Percentiles rank a stretch among this genome's conserved stretches.
phyloP scores from a whole-genome alignment of 2,329 filamentous ascomycete species.

The Epichloe typhina region DNA sequence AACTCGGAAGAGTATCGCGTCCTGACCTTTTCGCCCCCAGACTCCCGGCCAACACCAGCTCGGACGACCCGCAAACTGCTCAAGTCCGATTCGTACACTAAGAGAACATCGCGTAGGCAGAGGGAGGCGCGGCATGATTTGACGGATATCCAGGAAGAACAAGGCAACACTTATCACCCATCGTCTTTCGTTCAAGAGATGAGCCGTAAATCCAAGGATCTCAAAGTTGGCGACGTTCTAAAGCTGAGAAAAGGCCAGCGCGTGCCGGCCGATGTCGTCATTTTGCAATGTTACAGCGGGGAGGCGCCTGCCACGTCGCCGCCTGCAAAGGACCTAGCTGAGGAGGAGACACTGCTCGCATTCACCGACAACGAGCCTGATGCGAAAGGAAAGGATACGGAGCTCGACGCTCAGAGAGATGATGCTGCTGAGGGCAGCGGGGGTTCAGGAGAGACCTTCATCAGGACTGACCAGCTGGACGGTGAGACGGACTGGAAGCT shows the following conservation, averaged over 20 bases:
- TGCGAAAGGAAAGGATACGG: conserved; percentile 23
- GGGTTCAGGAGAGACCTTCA: conserved; percentile 79
- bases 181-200: conserved; percentile 50
- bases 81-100: conserved; percentile 28
- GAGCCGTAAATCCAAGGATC: conserved; percentile 68
- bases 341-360: conserved; percentile 29
- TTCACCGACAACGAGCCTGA: conserved; percentile 24
- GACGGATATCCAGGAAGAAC: conserved; percentile 58
- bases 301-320: conserved; percentile 29
- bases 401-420: conserved; percentile 12
- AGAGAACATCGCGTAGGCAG: conserved; percentile 17
- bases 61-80: conserved; percentile 22
- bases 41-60: conserved; percentile 24
- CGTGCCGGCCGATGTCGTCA: conserved; percentile 86
- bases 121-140: conserved; percentile 24
- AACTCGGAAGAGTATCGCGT: conserved; percentile 84
- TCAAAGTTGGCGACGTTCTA: conserved; percentile 91
- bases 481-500: conserved; percentile 99
- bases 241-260: conserved; percentile 86
- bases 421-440: conserved; percentile 20
- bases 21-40: conserved; percentile 53
- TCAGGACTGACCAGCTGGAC: conserved; percentile 91
- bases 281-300: conserved; percentile 64
- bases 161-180: conserved; percentile 38
- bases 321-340: conserved; percentile 17